Evolutionary conservation across 371 early-diverging fungal species (phyloP), one percentile per base, ranked within the genome.

Genomic region (Saksenaea vasiformis): DNA sequence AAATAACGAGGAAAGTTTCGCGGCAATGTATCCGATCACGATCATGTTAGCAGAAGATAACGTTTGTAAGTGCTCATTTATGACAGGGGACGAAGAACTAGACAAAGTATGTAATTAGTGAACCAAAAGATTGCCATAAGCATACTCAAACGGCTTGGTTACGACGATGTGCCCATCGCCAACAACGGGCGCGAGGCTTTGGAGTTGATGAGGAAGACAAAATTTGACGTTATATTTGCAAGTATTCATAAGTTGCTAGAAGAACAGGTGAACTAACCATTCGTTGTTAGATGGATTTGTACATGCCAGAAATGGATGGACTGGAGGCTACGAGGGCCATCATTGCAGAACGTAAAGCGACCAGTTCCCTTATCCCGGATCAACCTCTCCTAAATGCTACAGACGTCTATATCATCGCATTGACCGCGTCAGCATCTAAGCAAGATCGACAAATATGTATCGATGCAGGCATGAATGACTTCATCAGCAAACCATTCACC

Each of bases 391-490:
- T 76, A n/a, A 81, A 81, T 39, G 69, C 66, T 5, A 43, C 62
- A n/a, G 82, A 86, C 26, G 72, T 83, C 2, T 85, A 86, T 62
- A 85, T 86, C 35, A 85, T 86, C 70, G 86, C 86, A 9, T 65
- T 86, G 26, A 86, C 86, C 27, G 86, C 86, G 2, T 86, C 85
- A 0, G 86, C 85, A 0, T 83, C 84, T 65, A 74, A 74, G 15
- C 79, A 82, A 31, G 86, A 86, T 66, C 77, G 84, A 54, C 83
- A 86, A 54, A 83, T 82, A 1, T 86, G 86, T 64, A 83, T 84
- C 57, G 83, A 85, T 60, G 85, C 86, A 1, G 86, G 86, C 7
- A 85, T 86, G 86, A 83, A 86, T 26, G 86, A 85, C 38, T 86
- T 85, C 51, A 85, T 86, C 56, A 80, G 82, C 61, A 86, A 86